phyloP scores from a whole-genome alignment of 306 rosid genomes.

The Pterocarpus santalinus region DNA sequence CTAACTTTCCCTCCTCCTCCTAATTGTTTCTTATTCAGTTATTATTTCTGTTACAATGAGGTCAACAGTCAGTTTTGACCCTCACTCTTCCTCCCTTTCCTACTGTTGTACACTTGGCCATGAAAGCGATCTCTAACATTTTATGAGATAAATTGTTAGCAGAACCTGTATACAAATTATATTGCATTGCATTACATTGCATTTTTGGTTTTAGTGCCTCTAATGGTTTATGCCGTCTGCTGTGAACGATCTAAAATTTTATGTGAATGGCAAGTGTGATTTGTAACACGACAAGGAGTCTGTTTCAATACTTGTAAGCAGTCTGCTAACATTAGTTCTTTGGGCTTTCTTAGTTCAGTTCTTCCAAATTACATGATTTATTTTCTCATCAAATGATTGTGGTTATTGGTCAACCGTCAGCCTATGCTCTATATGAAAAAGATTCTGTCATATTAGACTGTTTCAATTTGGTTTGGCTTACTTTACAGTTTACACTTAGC shows the following conservation, averaged over 20 bases:
- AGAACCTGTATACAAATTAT: neutral
- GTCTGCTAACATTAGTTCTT: neutral
- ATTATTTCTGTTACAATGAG: too few species aligned
- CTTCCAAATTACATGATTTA: neutral
- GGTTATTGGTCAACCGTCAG: conserved; percentile 1
- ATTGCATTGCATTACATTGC: neutral
- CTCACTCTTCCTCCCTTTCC: too few species aligned
- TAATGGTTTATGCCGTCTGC: neutral
- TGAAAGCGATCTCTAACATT: too few species aligned
- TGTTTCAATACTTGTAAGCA: neutral
- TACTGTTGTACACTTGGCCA: too few species aligned
- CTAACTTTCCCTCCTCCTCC: too few species aligned
- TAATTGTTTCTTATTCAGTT: too few species aligned
- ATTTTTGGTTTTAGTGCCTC: conserved; percentile 16
- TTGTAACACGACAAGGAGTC: neutral
- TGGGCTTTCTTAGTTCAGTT: neutral
- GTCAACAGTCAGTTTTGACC: too few species aligned
- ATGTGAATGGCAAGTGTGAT: neutral
- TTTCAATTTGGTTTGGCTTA: conserved; percentile 14
- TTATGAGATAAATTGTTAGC: neutral
- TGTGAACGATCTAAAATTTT: neutral
- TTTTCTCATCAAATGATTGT: conserved; percentile 2
- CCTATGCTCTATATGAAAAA: neutral
- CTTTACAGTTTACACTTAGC: neutral
- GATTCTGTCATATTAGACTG: neutral